Evolutionary conservation across 2,329 filamentous ascomycete species (phyloP).

Genomic region (Hypoxylon sp.): DNA sequence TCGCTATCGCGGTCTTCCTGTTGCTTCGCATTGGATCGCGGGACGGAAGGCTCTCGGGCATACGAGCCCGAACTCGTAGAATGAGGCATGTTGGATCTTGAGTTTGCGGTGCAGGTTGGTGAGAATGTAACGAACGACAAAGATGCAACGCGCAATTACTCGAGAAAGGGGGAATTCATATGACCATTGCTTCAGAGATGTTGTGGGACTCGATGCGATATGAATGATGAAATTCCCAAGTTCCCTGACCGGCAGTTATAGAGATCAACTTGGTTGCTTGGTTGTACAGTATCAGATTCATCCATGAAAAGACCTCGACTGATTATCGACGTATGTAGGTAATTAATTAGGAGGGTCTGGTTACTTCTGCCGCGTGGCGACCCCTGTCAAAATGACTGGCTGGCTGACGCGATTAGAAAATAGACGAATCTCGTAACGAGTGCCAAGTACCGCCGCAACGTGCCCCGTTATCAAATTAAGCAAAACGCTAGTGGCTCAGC

Average conservation of each 20-base stretch:
- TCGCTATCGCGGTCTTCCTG: conserved; percentile 48
- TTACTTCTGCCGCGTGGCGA: conserved; percentile 45
- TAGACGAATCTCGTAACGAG: conserved; percentile 35
- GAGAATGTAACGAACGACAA: conserved; percentile 51
- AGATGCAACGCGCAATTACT: conserved; percentile 46
- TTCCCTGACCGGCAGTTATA: conserved; percentile 29
- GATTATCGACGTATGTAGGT: conserved; percentile 24
- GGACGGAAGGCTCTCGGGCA: conserved; percentile 53
- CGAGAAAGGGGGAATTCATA: conserved; percentile 43
- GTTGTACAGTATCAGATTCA: conserved; percentile 38
- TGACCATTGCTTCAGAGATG: conserved; percentile 48
- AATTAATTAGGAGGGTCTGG: conserved; percentile 38
- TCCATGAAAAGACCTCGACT: conserved; percentile 30
- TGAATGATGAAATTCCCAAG: conserved; percentile 23
- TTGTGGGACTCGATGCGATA: conserved; percentile 27
- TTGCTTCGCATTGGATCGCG: conserved; percentile 51
- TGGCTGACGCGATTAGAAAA: conserved; percentile 43
- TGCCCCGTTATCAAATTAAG: conserved; percentile 31
- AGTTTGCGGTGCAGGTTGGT: conserved; percentile 41
- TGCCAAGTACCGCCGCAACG: conserved; percentile 33
- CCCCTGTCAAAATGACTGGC: conserved; percentile 45
- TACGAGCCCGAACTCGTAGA: conserved; percentile 54
- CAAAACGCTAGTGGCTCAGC: conserved; percentile 32
- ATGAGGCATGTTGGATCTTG: conserved; percentile 52
- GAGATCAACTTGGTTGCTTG: conserved; percentile 32